A percentile compares a stretch with the other conserved stretches of the same genome.
phyloP scores from a whole-genome alignment of 2,329 filamentous ascomycete genomes.

The Pyrenochaeta sp. region DNA sequence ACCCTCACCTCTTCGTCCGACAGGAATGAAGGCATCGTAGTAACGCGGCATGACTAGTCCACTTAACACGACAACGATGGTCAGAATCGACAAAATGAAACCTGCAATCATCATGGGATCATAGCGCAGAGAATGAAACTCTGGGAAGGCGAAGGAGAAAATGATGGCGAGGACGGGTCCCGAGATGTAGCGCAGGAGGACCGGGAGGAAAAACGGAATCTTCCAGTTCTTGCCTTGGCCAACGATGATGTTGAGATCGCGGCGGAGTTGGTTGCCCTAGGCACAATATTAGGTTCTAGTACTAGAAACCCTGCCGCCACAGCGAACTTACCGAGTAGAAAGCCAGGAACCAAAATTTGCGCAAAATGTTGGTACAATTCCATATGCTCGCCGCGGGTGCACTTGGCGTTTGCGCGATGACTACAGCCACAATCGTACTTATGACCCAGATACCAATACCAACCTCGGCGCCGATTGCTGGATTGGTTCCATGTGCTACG shows the following conservation, averaged over 20 bases:
- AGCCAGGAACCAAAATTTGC: conserved; percentile 62
- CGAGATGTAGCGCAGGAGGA: conserved; percentile 51
- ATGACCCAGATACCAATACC: conserved; percentile 63
- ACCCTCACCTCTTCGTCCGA: conserved; percentile 57
- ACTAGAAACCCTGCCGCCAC: background rate
- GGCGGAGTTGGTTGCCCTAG: conserved; percentile 56
- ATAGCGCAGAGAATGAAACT: conserved; percentile 40
- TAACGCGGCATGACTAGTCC: conserved; percentile 64
- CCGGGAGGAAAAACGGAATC: conserved; percentile 62
- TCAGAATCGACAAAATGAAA: conserved; percentile 43
- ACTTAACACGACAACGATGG: conserved; percentile 56
- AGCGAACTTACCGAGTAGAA: conserved; percentile 64
- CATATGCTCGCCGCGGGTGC: conserved; percentile 55
- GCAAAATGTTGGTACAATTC: conserved; percentile 47
- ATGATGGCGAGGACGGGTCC: conserved; percentile 46
- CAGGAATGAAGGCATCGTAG: conserved; percentile 63
- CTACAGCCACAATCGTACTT: conserved; percentile 50
- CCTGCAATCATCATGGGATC: conserved; percentile 49
- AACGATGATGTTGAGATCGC: conserved; percentile 64
- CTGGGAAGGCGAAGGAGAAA: conserved; percentile 46
- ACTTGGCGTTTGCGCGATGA: conserved; percentile 56
- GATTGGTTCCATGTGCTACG: conserved; percentile 57
- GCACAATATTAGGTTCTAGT: background rate
- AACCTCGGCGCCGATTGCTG: conserved; percentile 58
- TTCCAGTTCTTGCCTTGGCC: conserved; percentile 65